phyloP scores from a whole-genome alignment of 139 green algal genomes.

The Trebouxia sp. region DNA sequence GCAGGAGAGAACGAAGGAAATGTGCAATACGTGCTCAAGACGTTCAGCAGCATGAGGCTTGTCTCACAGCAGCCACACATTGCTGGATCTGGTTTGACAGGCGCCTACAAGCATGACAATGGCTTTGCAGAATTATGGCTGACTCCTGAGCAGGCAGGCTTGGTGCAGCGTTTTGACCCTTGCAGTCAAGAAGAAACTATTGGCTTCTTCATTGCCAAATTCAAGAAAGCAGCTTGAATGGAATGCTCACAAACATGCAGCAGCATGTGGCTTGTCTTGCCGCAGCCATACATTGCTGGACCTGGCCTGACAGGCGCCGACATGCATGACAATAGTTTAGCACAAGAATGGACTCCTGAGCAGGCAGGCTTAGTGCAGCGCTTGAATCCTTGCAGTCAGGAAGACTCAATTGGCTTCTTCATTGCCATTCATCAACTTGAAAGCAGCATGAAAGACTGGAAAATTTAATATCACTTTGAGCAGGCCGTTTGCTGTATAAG shows the following conservation, averaged over 20 bases:
- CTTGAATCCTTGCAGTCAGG: too few relatives aligned
- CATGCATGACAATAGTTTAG: not conserved
- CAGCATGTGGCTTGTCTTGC: too few relatives aligned
- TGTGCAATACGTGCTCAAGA: constrained; percentile 84
- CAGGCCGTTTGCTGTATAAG: too few relatives aligned
- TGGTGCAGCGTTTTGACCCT: constrained; percentile 90
- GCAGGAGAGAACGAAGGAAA: constrained; percentile 91
- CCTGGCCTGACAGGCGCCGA: not conserved
- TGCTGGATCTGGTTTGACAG: constrained; percentile 58
- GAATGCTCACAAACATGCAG: not conserved
- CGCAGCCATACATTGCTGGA: too few relatives aligned
- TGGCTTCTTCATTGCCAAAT: constrained; percentile 90
- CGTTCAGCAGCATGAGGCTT: constrained; percentile 62
- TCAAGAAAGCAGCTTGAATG: constrained; percentile 37
- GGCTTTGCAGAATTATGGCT: constrained; percentile 57
- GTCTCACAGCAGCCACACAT: constrained; percentile 58
- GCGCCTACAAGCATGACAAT: constrained; percentile 11
- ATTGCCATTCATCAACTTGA: too few relatives aligned
- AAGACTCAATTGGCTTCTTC: too few relatives aligned
- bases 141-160: constrained; percentile 52
- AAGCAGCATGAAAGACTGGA: too few relatives aligned
- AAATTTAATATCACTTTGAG: too few relatives aligned
- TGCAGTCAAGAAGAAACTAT: constrained; percentile 69
- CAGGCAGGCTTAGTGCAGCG: too few relatives aligned
- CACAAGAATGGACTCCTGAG: not conserved